Evolutionary conservation across 257 asterid species (phyloP), one percentile per base, ranked within the genome.

Genomic region (Cruciata laevipes): DNA sequence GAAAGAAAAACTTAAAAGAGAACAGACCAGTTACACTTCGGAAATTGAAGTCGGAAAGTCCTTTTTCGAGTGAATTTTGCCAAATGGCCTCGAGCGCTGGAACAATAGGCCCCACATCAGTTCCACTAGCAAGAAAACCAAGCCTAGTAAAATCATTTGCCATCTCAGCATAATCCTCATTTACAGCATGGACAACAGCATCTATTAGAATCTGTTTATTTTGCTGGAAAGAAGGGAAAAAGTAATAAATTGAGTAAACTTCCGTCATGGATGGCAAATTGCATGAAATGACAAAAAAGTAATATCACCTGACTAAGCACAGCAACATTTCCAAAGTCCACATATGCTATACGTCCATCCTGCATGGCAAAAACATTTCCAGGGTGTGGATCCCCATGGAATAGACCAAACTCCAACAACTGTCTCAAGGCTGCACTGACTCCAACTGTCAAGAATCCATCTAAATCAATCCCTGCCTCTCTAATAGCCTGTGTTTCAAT

Each of bases 371-470:
- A 94, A 73, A 94, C 80, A 79, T 94, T 94, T 72, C 99, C 99
- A 66, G 99, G 99, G 90, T 94, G 99, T 71, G 99, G 99, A 71
- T 90, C 99, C 53, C 99, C 99, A 9, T 94, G 99, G 80, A 94
- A 94, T 61, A 94, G 85, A 69, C 99, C 99, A 78, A 94, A 94
- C 75, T 94, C 99, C 32, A 94, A 86, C 82, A 94, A 79, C 84
- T 94, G 99, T 63, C 99, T 69, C 78, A 94, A 70, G 76, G 99
- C 99, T 73, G 99, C 99, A 79, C 96, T 94, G 65, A 94, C 96
- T 70, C 99, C 99, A 75, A 94, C 92, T 56, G 99, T 94, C 83
- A 94, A 78, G 81, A 94, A 94, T 25, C 96, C 97, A 67, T 71
- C 82, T 56, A 90, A 73, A 61, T 94, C 96, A 77, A 94, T 83